Conservation (phyloP, 73 alveolate species). For the Blepharisma japonicum region DNA sequence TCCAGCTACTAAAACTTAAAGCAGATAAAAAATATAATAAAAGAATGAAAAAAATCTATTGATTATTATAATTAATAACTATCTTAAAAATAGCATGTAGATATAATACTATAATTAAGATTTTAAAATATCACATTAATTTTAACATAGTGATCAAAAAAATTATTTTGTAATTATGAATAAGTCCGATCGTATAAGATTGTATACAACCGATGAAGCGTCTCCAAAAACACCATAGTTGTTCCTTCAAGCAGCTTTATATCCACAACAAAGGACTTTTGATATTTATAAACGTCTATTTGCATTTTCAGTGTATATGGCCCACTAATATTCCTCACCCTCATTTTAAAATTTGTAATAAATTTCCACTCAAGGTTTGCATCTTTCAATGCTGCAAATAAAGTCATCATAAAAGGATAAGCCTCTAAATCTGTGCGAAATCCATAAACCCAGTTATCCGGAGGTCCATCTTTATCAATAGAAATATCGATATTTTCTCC, state of each 20-base stretch:
- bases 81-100: no score
- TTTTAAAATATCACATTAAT: no score
- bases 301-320: neutral
- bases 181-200: neutral
- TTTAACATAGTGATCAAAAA: no score
- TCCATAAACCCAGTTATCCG: constrained; percentile 20
- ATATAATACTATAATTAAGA: no score
- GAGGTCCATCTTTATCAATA: neutral
- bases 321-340: neutral
- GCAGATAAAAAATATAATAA: no score
- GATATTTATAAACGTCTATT: neutral
- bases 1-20: no score
- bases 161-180: neutral
- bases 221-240: no score
- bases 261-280: constrained; percentile 10
- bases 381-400: neutral
- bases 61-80: no score
- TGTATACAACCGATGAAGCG: neutral
- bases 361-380: neutral
- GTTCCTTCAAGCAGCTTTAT: neutral
- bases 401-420: neutral
- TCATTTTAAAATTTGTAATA: neutral
- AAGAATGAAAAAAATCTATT: no score
- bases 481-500: no score
- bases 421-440: constrained; percentile 12